Conservation (phyloP, 2,329 filamentous ascomycete species). For the Exophiala dermatitidis region DNA sequence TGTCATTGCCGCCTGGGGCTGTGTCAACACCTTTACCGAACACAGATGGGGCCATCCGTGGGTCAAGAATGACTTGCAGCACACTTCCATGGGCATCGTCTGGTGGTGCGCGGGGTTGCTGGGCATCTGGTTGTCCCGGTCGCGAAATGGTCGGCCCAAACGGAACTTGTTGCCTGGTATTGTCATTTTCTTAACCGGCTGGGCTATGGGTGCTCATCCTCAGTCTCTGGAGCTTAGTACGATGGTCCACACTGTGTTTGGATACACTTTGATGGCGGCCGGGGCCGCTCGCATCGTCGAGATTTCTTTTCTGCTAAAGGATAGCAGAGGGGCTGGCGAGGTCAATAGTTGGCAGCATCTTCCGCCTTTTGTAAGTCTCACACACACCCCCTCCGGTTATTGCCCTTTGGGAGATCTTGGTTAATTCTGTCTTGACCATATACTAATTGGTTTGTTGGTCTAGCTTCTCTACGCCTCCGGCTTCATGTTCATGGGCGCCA, state of each 20-base stretch:
- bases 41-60: slow-evolving; percentile 86
- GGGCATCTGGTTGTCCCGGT: slow-evolving; percentile 84
- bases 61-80: slow-evolving; percentile 91
- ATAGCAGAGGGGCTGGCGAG: slow-evolving; percentile 61
- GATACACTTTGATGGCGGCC: slow-evolving; percentile 89
- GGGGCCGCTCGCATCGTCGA: slow-evolving; percentile 81
- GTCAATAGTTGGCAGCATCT: slow-evolving; percentile 67
- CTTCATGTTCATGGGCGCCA: slow-evolving; percentile 96
- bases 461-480: slow-evolving; percentile 86
- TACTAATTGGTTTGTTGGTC: not conserved
- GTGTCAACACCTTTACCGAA: slow-evolving; percentile 96
- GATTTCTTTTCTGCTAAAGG: slow-evolving; percentile 76
- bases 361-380: slow-evolving; percentile 58
- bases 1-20: slow-evolving; percentile 90
- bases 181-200: slow-evolving; percentile 85
- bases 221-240: slow-evolving; percentile 77
- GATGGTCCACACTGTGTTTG: slow-evolving; percentile 82
- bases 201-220: slow-evolving; percentile 88
- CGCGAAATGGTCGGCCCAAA: slow-evolving; percentile 75
- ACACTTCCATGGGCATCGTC: slow-evolving; percentile 98
- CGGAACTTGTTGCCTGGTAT: slow-evolving; percentile 89
- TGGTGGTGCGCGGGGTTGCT: slow-evolving; percentile 95
- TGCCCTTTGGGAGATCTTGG: slow-evolving; percentile 9
- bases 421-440: too few species aligned
- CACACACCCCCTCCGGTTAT: slow-evolving; percentile 16